Evolutionary conservation across 2,329 filamentous ascomycete genomes (phyloP).

Genomic region (Ophiocordyceps unilateralis): DNA sequence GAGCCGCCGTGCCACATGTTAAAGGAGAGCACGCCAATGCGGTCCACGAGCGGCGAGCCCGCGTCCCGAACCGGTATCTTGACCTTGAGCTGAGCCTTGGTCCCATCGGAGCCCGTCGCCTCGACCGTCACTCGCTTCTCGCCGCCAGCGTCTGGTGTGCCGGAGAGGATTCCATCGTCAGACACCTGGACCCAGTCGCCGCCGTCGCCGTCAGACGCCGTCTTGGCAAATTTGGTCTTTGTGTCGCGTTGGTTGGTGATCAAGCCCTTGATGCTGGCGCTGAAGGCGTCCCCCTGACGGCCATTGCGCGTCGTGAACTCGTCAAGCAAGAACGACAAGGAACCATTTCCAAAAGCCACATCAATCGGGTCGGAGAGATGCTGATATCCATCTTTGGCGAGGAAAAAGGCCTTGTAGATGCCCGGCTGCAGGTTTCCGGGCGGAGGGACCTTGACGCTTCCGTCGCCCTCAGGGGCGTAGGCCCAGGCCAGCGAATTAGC

Average conservation of each 20-base stretch:
- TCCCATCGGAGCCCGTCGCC: conserved; percentile 10
- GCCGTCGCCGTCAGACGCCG: conserved; percentile 1
- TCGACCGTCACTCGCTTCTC: conserved; percentile 10
- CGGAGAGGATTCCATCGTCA: conserved; percentile 16
- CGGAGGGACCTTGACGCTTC: conserved; percentile 10
- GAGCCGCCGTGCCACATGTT: conserved; percentile 24
- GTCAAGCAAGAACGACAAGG: conserved; percentile 13
- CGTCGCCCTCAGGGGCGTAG: conserved; percentile 12
- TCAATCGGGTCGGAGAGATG: conserved; percentile 17
- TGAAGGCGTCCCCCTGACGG: conserved; percentile 15
- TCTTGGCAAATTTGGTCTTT: conserved; percentile 12
- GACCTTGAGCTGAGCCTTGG: conserved; percentile 11
- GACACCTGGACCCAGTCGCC: conserved; percentile 16
- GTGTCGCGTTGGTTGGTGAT: conserved; percentile 10
- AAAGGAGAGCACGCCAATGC: conserved; percentile 18
- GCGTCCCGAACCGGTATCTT: conserved; percentile 14
- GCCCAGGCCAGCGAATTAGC: conserved; percentile 15
- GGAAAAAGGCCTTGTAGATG: conserved; percentile 18
- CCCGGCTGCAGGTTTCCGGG: conserved; percentile 11
- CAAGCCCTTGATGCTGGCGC: conserved; percentile 15
- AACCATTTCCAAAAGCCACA: conserved; percentile 9
- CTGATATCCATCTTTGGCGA: conserved; percentile 17
- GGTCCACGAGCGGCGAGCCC: conserved; percentile 12
- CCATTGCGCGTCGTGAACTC: conserved; percentile 18
- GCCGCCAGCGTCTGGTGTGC: conserved; percentile 11